phyloP scores from a whole-genome alignment of 2,329 filamentous ascomycete genomes.

The Diplodia sapinea region DNA sequence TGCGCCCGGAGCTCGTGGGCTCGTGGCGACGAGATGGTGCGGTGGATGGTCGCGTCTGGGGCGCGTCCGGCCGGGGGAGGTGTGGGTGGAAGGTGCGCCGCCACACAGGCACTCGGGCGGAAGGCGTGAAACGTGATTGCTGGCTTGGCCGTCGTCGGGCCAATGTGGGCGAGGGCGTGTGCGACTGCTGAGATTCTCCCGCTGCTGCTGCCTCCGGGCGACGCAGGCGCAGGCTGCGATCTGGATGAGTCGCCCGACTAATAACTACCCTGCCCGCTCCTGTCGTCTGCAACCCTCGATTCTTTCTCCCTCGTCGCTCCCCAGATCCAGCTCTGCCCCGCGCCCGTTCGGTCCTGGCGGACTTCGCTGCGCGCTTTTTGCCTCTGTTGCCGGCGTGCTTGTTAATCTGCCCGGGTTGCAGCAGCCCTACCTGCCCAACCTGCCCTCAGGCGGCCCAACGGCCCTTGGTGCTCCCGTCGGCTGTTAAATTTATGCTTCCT shows the following conservation, averaged over 20 bases:
- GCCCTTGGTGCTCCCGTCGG: constrained; percentile 21
- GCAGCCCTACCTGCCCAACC: constrained; percentile 28
- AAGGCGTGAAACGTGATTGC: constrained; percentile 22
- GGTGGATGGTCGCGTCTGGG: constrained; percentile 9
- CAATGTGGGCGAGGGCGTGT: constrained; percentile 23
- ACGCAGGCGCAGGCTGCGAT: constrained; percentile 4
- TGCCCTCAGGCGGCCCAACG: constrained; percentile 11
- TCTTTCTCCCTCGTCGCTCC: constrained; percentile 4
- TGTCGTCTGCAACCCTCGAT: constrained; percentile 1
- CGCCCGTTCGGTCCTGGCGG: constrained; percentile 6
- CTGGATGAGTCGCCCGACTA: constrained; percentile 8
- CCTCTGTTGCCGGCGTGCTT: background rate
- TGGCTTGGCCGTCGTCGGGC: constrained; percentile 15
- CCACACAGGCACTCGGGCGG: constrained; percentile 9
- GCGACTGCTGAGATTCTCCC: constrained; percentile 11
- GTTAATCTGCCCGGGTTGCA: constrained; percentile 3
- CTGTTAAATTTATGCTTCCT: constrained; percentile 28
- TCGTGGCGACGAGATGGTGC: background rate
- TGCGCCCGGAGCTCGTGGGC: background rate
- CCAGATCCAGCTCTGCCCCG: constrained; percentile 19
- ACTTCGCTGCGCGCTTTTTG: constrained; percentile 18
- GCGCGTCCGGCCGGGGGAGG: constrained; percentile 6
- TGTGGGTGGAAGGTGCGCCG: constrained; percentile 4
- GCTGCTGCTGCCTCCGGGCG: constrained; percentile 16
- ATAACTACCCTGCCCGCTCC: constrained; percentile 18